Percentiles rank a stretch among this genome's conserved stretches.
phyloP scores from a whole-genome alignment of 129 eudicot species.

The Solidago caesia region DNA sequence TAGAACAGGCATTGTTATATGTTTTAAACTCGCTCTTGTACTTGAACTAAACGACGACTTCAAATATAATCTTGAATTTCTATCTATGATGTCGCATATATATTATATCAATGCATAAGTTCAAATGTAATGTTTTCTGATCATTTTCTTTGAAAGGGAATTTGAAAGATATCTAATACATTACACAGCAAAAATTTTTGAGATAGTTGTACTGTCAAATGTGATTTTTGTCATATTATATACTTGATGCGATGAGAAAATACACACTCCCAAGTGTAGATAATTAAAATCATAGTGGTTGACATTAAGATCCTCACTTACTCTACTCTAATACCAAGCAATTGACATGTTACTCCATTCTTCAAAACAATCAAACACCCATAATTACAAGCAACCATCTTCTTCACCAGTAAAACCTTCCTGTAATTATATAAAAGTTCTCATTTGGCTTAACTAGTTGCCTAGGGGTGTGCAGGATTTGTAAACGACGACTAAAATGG shows the following conservation, averaged over 20 bases:
- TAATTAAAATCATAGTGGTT: constrained; percentile 22
- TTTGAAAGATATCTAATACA: too few species aligned
- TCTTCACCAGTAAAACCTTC: not conserved
- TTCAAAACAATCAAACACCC: constrained; percentile 18
- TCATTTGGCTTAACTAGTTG: not conserved
- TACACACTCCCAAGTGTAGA: constrained; percentile 14
- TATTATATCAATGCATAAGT: too few species aligned
- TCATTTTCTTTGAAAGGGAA: too few species aligned
- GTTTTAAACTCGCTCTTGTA: too few species aligned
- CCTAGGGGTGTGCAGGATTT: not conserved
- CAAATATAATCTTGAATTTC: too few species aligned
- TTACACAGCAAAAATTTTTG: too few species aligned
- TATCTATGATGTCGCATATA: too few species aligned
- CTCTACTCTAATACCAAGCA: constrained; percentile 27
- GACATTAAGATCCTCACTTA: constrained; percentile 20
- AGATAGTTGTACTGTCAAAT: not conserved
- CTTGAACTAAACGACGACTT: too few species aligned
- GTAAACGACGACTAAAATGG: too few species aligned
- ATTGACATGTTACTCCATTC: constrained; percentile 23
- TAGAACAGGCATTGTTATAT: not conserved
- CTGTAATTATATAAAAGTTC: not conserved
- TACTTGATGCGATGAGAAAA: constrained; percentile 7
- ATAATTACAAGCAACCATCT: constrained; percentile 24
- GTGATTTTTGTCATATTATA: constrained; percentile 7
- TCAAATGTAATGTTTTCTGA: too few species aligned